Percentiles rank a stretch among this genome's conserved stretches.
phyloP scores from a whole-genome alignment of 768 basidiomycete genomes.

The Termitomyces sp. region DNA sequence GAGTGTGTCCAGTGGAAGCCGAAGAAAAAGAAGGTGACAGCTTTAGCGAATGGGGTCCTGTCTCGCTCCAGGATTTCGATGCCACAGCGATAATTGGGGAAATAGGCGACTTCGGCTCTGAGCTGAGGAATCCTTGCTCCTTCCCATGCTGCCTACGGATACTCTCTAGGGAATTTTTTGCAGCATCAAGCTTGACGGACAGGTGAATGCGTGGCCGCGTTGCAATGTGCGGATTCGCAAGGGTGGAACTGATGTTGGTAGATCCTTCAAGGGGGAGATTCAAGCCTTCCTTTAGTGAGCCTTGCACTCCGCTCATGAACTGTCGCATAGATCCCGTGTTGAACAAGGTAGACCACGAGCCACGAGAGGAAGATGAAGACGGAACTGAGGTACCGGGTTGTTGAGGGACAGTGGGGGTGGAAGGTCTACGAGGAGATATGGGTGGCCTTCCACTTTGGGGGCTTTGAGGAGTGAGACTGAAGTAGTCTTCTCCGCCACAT shows the following conservation, averaged over 20 bases:
- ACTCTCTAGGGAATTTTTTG: background rate
- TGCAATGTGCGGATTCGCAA: background rate
- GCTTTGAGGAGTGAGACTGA: slow-evolving; percentile 40
- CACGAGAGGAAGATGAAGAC: slow-evolving; percentile 61
- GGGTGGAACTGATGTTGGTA: slow-evolving; percentile 25
- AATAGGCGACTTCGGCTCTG: slow-evolving; percentile 12
- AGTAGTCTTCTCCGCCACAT: slow-evolving; percentile 48
- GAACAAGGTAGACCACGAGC: slow-evolving; percentile 80
- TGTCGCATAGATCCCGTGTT: slow-evolving; percentile 63
- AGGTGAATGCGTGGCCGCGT: slow-evolving; percentile 2
- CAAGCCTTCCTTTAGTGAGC: slow-evolving; percentile 40
- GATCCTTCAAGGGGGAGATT: slow-evolving; percentile 42
- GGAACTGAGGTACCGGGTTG: slow-evolving; percentile 34
- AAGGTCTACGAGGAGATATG: slow-evolving; percentile 48
- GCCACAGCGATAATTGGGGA: slow-evolving; percentile 19
- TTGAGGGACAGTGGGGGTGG: slow-evolving; percentile 33
- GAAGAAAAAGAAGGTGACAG: slow-evolving; percentile 39
- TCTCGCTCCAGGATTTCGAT: slow-evolving; percentile 58
- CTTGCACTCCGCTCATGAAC: slow-evolving; percentile 60
- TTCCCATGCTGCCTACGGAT: slow-evolving; percentile 21
- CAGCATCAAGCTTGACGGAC: background rate
- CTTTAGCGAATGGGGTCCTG: slow-evolving; percentile 22
- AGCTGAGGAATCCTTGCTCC: slow-evolving; percentile 18
- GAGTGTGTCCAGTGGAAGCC: slow-evolving; percentile 31
- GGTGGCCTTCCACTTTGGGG: slow-evolving; percentile 28